Conservation (phyloP, 140 eudicot species). For the Ambrosia hybrid region DNA sequence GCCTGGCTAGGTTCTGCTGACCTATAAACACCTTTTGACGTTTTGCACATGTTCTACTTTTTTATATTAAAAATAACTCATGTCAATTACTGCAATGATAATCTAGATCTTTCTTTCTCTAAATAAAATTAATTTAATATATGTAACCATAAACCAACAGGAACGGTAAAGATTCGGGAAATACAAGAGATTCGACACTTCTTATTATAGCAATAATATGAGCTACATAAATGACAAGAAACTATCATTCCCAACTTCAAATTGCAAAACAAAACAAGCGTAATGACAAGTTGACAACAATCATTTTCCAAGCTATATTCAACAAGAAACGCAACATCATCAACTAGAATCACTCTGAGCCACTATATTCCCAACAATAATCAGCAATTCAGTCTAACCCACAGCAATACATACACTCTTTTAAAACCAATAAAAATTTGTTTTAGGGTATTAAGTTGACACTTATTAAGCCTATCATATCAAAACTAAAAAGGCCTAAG, state of each 20-base stretch:
- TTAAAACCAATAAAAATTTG: neutral
- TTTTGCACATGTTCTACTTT: neutral
- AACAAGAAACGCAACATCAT: neutral
- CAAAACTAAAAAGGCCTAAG: too few relatives aligned
- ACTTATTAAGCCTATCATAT: neutral
- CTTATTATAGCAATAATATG: neutral
- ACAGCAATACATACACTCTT: neutral
- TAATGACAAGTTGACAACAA: neutral
- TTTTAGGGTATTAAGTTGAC: neutral
- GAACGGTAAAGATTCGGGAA: neutral
- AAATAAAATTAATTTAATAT: neutral
- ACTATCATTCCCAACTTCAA: slow-evolving; percentile 1
- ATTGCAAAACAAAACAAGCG: neutral
- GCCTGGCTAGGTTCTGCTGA: too few relatives aligned
- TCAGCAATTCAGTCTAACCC: neutral
- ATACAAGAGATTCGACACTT: neutral
- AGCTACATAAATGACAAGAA: neutral
- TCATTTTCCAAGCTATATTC: neutral
- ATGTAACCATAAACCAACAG: neutral
- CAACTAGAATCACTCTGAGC: too few relatives aligned
- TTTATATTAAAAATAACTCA: neutral
- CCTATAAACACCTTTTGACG: neutral
- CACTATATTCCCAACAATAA: neutral
- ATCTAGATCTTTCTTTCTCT: neutral
- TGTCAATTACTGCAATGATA: neutral